Evolutionary conservation across 352 stramenopile species (phyloP).

Genomic region (Phytophthora ohioensis): DNA sequence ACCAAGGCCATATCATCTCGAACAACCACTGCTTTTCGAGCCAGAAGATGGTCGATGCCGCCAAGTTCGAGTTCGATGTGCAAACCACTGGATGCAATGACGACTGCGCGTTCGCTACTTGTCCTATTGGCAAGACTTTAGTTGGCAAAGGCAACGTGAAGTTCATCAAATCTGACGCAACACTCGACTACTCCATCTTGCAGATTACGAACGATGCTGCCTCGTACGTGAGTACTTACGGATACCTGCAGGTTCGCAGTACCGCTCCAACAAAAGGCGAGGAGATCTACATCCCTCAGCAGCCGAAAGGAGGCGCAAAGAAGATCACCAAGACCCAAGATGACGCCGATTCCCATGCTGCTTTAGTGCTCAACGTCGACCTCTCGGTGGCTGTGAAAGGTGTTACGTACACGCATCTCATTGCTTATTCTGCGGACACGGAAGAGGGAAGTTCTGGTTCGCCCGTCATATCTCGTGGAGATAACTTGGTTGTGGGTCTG

Average conservation of each 20-base stretch:
- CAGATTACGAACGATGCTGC: conserved; percentile 52
- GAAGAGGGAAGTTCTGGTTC: conserved; percentile 71
- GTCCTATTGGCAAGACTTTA: conserved; percentile 46
- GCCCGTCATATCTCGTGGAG: conserved; percentile 57
- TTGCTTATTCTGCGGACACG: conserved; percentile 75
- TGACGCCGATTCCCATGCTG: conserved; percentile 39
- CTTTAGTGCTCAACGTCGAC: conserved; percentile 43
- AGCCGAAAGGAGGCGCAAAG: conserved; percentile 63
- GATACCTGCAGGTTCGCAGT: conserved; percentile 66
- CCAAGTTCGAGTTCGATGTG: conserved; percentile 67
- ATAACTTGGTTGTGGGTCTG: conserved; percentile 73
- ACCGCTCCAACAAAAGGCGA: conserved; percentile 51
- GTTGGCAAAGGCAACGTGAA: conserved; percentile 52
- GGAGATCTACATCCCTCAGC: conserved; percentile 73
- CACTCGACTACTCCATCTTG: conserved; percentile 64
- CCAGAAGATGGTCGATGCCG: conserved; percentile 51
- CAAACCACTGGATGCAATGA: conserved; percentile 58
- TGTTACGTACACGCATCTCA: conserved; percentile 45
- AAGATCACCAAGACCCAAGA: conserved; percentile 60
- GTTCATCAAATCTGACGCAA: conserved; percentile 65
- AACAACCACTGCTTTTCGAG: conserved; percentile 70
- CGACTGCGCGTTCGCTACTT: conserved; percentile 52
- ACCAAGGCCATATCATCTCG: conserved; percentile 69
- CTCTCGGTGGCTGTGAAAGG: conserved; percentile 45
- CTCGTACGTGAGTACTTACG: conserved; percentile 53